Percentiles rank a stretch among this genome's conserved stretches.
These are phyloP conservation scores for Plasmodium yoelii DNA, from an alignment of 169 alveolate genomes.

Conservation along the genomic window DNA sequence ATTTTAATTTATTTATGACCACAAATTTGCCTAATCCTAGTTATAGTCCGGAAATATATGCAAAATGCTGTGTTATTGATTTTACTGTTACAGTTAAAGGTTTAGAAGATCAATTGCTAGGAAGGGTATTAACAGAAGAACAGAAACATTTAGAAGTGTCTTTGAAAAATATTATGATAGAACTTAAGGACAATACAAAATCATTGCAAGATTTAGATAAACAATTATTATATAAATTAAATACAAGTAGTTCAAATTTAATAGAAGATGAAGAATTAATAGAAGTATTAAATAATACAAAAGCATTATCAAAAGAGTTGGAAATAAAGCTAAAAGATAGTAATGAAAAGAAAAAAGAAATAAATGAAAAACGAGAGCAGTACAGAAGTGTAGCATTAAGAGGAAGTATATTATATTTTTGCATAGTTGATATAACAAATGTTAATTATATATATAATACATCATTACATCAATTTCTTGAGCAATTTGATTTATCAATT, in stretches of 20 bases:
- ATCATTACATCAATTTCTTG: slow-evolving; percentile 95
- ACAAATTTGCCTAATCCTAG: slow-evolving; percentile 96
- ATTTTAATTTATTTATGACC: slow-evolving; percentile 95
- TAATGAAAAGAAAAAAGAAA: slow-evolving; percentile 88
- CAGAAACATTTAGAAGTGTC: slow-evolving; percentile 94
- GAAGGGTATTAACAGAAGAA: slow-evolving; percentile 95
- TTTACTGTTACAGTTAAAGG: slow-evolving; percentile 96
- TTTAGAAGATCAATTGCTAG: slow-evolving; percentile 96
- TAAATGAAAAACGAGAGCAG: slow-evolving; percentile 96
- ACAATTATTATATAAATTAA: slow-evolving; percentile 94
- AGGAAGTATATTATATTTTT: slow-evolving; percentile 95
- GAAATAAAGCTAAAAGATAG: slow-evolving; percentile 91
- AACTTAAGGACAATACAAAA: slow-evolving; percentile 94
- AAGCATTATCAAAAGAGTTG: slow-evolving; percentile 93
- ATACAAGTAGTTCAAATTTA: slow-evolving; percentile 93
- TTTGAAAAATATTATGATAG: slow-evolving; percentile 92
- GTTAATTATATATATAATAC: slow-evolving; percentile 97
- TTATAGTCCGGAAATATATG: slow-evolving; percentile 97
- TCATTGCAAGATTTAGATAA: slow-evolving; percentile 92
- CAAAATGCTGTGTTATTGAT: slow-evolving; percentile 96
- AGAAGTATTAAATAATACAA: slow-evolving; percentile 94
- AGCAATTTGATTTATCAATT: slow-evolving; percentile 93
- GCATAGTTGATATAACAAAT: slow-evolving; percentile 94
- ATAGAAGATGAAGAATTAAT: slow-evolving; percentile 96
- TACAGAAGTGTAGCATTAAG: slow-evolving; percentile 96